Evolutionary conservation across 2,329 filamentous ascomycete genomes (phyloP).

Genomic region (Akanthomyces uredinophilus): DNA sequence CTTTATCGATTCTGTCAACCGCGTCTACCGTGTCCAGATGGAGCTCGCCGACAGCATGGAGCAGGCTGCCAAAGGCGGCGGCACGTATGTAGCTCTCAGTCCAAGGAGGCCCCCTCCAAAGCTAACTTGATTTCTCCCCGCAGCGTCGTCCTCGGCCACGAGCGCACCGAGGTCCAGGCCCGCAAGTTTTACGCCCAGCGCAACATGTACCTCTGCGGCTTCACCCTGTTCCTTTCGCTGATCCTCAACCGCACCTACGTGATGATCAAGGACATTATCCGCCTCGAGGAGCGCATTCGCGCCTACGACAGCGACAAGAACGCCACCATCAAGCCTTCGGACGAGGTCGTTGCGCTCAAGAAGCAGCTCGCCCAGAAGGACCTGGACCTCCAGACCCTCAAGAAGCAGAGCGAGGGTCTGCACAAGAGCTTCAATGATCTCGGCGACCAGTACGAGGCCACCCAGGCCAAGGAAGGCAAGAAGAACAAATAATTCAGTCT

Average conservation of each 20-base stretch:
- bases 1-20: conserved; percentile 92
- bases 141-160: conserved; percentile 70
- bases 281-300: conserved; percentile 89
- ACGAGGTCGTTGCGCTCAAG: conserved; percentile 66
- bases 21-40: conserved; percentile 92
- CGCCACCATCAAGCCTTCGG: conserved; percentile 65
- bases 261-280: conserved; percentile 88
- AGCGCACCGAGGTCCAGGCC: conserved; percentile 96
- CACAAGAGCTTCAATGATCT: conserved; percentile 81
- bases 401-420: conserved; percentile 86
- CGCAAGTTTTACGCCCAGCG: conserved; percentile 99
- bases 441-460: conserved; percentile 70
- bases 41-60: conserved; percentile 74
- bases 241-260: conserved; percentile 99
- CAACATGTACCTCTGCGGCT: conserved; percentile 99
- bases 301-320: conserved; percentile 68
- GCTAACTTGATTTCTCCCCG: not conserved
- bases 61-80: conserved; percentile 39
- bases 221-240: conserved; percentile 96
- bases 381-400: conserved; percentile 75
- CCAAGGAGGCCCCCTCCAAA: not conserved
- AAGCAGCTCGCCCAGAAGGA: conserved; percentile 74
- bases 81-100: conserved; percentile 28
- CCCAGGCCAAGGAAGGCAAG: conserved; percentile 48
- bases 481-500: conserved; percentile 47